phyloP scores from a whole-genome alignment of 2,329 filamentous ascomycete species.

The Pseudogymnoascus sp. region DNA sequence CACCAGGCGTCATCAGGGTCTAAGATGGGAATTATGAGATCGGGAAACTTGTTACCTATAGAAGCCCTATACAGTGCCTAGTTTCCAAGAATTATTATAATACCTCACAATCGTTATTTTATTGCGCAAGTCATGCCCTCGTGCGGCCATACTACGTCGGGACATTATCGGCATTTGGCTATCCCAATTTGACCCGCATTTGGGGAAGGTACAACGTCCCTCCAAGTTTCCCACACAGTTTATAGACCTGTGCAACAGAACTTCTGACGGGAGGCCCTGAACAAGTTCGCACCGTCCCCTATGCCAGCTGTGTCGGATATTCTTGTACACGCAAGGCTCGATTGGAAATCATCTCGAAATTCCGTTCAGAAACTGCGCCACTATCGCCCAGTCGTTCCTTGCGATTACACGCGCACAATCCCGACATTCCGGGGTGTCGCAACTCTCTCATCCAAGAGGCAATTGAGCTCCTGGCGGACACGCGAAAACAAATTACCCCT shows the following conservation, averaged over 20 bases:
- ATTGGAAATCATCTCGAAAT: not conserved
- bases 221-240: not conserved
- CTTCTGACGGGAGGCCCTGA: slow-evolving; percentile 1
- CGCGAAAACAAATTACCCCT: slow-evolving; percentile 5
- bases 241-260: not conserved
- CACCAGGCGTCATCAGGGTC: slow-evolving; percentile 1
- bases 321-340: not conserved
- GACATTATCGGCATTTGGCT: not conserved
- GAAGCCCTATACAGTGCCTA: not conserved
- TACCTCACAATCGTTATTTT: not conserved
- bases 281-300: not conserved
- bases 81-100: not conserved
- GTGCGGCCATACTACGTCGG: not conserved
- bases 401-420: slow-evolving; percentile 3
- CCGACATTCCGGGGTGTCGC: not conserved
- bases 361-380: not conserved
- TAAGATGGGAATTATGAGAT: not conserved
- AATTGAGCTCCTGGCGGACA: not conserved
- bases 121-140: not conserved
- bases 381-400: not conserved
- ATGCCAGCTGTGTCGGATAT: not conserved
- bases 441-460: slow-evolving; percentile 4
- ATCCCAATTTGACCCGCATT: not conserved
- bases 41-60: not conserved
- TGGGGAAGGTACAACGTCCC: not conserved